Evolutionary conservation across 345 rosid genomes (phyloP), one percentile per base, ranked within the genome.

Genomic region (Syzygium jambos): DNA sequence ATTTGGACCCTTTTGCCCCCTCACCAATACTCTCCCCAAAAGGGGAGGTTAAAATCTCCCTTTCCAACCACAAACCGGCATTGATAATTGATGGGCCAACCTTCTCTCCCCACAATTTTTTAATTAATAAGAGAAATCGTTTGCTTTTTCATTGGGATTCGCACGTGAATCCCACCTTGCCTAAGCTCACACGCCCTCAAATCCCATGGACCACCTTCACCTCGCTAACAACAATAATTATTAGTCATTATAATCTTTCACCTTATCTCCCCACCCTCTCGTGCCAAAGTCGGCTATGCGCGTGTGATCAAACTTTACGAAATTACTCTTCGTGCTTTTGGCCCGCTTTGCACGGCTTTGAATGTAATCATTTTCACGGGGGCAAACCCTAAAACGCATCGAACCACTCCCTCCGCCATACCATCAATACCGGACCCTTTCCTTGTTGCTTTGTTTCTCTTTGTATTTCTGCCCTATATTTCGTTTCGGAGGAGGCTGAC

Each of bases 101-200:
- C 91, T 90, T 90, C 89, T 51, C 82, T 87, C 52, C 86, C 82
- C 52, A 56, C 49, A 78, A 86, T 73, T 27, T 89, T 43, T 51
- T 1, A 52, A n/a, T n/a, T 29, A 34, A 29, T 84, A 11, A 34
- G 55, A 43, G n/a, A 84, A 54, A 57, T 29, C 46, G 88, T 89
- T 84, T 86, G 87, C 86, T 88, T 86, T 93, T 87, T 89, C 85
- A 90, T 38, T 49, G 65, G 56, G 68, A 87, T 84, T 84, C 89
- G 93, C 96, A 95, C 94, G 94, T 94, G 96, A 94, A 88, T 91
- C 94, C 91, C 93, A 90, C 90, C 89, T 85, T 87, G 88, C 34
- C 54, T 86, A 89, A 52, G 38, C 87, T 89, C 93, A 90, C 92
- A 91, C 93, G 93, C 89, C 86, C 61, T 7, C 49, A 84, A 84